Evolutionary conservation across 106 monocot species (phyloP).

Genomic region (Acanthochlamys bracteata): DNA sequence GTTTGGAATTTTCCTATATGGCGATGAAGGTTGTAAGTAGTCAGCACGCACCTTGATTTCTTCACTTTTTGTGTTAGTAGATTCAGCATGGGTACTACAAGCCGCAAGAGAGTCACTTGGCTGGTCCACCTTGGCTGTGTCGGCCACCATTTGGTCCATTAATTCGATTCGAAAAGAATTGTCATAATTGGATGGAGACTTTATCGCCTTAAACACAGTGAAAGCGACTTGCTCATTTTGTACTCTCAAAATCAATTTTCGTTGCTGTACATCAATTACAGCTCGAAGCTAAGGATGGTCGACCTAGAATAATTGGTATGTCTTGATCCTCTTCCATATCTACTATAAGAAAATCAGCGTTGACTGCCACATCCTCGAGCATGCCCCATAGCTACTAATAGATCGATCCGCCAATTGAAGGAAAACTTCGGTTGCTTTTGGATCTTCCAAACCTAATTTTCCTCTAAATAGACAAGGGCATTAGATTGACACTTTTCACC

Average conservation of each 20-base stretch:
- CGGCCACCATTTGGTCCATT: too few species aligned
- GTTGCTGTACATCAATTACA: neutral
- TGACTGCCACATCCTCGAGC: neutral
- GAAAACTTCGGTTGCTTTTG: too few species aligned
- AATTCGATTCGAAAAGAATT: neutral
- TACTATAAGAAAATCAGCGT: neutral
- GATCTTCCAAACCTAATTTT: neutral
- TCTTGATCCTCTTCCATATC: neutral
- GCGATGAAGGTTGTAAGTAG: too few species aligned
- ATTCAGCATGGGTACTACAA: too few species aligned
- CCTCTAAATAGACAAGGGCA: neutral
- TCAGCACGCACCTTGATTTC: too few species aligned
- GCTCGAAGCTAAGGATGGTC: neutral
- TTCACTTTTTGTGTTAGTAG: too few species aligned
- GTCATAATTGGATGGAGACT: neutral
- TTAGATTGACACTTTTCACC: neutral
- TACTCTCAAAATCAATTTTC: neutral
- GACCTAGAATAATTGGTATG: neutral
- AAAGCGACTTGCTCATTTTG: too few species aligned
- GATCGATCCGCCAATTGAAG: too few species aligned
- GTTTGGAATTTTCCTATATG: too few species aligned
- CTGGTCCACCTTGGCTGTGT: too few species aligned
- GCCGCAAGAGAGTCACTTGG: too few species aligned
- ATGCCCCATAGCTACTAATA: neutral
- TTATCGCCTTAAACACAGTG: too few species aligned